Base-by-base conservation (phyloP, 768 basidiomycete species). In the Rubroboletus pulcherrimus region DNA sequence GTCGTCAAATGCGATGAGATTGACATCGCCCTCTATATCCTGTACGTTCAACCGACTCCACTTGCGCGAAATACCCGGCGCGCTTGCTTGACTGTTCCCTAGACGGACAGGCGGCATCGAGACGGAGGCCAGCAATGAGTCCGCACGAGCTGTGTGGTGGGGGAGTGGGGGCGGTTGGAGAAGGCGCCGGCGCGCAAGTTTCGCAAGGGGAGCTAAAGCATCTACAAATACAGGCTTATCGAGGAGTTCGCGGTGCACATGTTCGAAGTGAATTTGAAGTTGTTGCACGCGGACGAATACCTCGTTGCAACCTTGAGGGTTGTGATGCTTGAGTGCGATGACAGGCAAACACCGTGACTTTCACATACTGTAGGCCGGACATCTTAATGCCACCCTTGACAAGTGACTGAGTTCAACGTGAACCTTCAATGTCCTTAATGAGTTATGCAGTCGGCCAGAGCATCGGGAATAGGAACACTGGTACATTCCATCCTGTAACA, bases 331-430 rank as follows among this genome's bases (percentile, higher is more conserved):
- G n/a, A 66, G 55, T 17, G 26, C 24, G n/a, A 15, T 34, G 15
- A 43, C 8, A 17, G 21, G 41, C 21, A 45, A n/a, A 50, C 7
- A 8, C 17, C 7, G 15, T 2, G 12, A 34, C 17, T 12, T 21
- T 14, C 38, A 61, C 67, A 2, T 57, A 71, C 69, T 64, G n/a
- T 49, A 57, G 2, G 58, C 56, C 0, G 67, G 71, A 52, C 70
- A 71, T 21, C 34, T 40, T 10, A 71, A n/a, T n/a, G 63, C 39
- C 5, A 71, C 53, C 29, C 70, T 61, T 17, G 70, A 71, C 30
- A 71, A 8, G 39, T 71, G 70, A 29, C 70, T 71, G 19, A 73
- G 62, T 21, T 73, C 65, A 1, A 73, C 52, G 34, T 71, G 70
- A 2, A 49, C 56, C 40, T 61, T 67, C 34, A 71, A 17, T n/a